phyloP scores from a whole-genome alignment of 768 basidiomycete genomes.

The Leccinellum albellum region DNA sequence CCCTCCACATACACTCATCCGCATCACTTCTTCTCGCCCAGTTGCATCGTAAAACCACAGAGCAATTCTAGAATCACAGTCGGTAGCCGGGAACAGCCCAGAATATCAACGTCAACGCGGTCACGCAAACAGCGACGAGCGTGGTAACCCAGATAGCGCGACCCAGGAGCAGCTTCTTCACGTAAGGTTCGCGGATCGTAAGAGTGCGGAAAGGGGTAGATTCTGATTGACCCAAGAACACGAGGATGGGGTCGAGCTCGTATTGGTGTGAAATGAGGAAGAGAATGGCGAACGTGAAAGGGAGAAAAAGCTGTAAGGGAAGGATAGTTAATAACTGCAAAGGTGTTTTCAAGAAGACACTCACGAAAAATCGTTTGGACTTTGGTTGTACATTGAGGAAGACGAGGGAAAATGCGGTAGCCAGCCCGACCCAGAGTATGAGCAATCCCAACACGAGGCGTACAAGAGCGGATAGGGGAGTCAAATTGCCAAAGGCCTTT shows the following conservation, averaged over 20 bases:
- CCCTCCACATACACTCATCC: constrained; percentile 6
- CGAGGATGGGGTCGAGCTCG: constrained; percentile 93
- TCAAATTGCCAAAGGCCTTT: constrained; percentile 98
- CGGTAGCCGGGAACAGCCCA: constrained; percentile 95
- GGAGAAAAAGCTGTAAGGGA: constrained; percentile 79
- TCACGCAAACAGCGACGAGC: constrained; percentile 71
- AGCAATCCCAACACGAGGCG: constrained; percentile 82
- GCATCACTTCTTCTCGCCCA: constrained; percentile 2
- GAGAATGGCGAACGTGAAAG: constrained; percentile 84
- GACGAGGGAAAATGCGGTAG: constrained; percentile 84
- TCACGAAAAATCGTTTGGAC: constrained; percentile 89
- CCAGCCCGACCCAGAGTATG: constrained; percentile 91
- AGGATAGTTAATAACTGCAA: constrained; percentile 2
- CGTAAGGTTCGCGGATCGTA: constrained; percentile 88
- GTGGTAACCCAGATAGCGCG: constrained; percentile 90
- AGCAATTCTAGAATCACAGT: constrained; percentile 42
- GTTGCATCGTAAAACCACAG: constrained; percentile 5
- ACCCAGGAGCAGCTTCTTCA: constrained; percentile 83
- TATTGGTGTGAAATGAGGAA: constrained; percentile 95
- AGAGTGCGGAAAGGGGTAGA: constrained; percentile 96
- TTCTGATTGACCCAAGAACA: constrained; percentile 91
- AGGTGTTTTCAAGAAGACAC: constrained; percentile 33
- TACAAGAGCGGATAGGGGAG: constrained; percentile 84
- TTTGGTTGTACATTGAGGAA: constrained; percentile 94
- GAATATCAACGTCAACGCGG: constrained; percentile 85